A percentile compares a stretch with the other conserved stretches of the same genome.
These are phyloP conservation scores for Auricularia heimuer DNA, from an alignment of 768 basidiomycete genomes.

Conservation along the genomic window DNA sequence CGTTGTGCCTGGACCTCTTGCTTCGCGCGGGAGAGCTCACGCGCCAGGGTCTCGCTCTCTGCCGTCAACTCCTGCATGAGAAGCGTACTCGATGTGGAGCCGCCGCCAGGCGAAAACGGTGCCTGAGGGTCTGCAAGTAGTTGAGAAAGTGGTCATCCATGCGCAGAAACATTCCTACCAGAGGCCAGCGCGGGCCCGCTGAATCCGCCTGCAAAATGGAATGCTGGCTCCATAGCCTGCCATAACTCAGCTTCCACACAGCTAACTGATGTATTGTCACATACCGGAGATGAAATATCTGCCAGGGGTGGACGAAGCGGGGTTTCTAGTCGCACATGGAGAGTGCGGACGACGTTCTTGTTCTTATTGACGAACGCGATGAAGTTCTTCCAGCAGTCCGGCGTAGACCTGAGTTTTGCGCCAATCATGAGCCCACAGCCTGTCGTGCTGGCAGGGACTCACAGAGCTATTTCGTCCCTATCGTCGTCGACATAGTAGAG, in stretches of 20 bases:
- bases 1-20: not conserved
- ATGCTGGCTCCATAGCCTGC: not conserved
- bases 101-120: not conserved
- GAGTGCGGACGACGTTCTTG: not conserved
- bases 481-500: not conserved
- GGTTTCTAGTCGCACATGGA: not conserved
- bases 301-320: not conserved
- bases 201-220: not conserved
- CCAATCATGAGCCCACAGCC: not conserved
- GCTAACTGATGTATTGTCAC: not conserved
- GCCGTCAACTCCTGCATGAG: not conserved
- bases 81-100: not conserved
- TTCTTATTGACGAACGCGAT: not conserved
- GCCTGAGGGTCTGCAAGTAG: not conserved
- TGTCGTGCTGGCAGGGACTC: no score
- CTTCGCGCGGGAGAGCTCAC: not conserved
- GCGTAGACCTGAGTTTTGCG: not conserved
- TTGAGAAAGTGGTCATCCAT: not conserved
- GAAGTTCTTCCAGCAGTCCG: not conserved
- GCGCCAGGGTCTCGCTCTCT: not conserved
- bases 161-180: not conserved
- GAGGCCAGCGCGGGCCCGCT: not conserved
- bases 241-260: not conserved
- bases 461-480: not conserved
- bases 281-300: not conserved